Evolutionary conservation across 1,139 yeast genomes (phyloP).

Genomic region (Blastobotrys indianensis): DNA sequence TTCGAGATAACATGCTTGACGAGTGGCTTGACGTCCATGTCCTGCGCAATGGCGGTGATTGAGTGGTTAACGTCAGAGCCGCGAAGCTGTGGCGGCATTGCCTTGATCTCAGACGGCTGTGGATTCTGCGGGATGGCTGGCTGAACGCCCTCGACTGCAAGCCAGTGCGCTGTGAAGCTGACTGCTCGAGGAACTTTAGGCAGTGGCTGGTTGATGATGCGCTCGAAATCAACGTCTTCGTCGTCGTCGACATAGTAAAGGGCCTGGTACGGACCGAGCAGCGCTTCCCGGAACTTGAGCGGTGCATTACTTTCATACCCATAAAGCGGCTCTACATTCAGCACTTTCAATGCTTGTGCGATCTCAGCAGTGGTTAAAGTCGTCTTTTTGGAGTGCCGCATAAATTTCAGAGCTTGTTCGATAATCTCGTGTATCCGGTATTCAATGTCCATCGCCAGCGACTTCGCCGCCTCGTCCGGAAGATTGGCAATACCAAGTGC

Average conservation of each 20-base stretch:
- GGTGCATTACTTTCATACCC: slow-evolving; percentile 47
- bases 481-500: slow-evolving; percentile 70
- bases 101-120: slow-evolving; percentile 47
- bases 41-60: slow-evolving; percentile 37
- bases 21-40: slow-evolving; percentile 79
- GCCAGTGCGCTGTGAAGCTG: slow-evolving; percentile 95
- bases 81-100: slow-evolving; percentile 40
- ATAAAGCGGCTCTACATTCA: slow-evolving; percentile 68
- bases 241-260: slow-evolving; percentile 86
- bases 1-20: slow-evolving; percentile 96
- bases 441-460: slow-evolving; percentile 97
- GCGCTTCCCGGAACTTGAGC: slow-evolving; percentile 68
- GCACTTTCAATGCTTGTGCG: slow-evolving; percentile 69
- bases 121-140: slow-evolving; percentile 98
- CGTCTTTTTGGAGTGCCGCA: slow-evolving; percentile 88
- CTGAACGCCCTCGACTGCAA: slow-evolving; percentile 97
- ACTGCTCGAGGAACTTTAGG: slow-evolving; percentile 94
- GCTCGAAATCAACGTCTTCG: slow-evolving; percentile 89
- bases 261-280: slow-evolving; percentile 91
- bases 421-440: slow-evolving; percentile 91
- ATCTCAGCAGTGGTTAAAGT: slow-evolving; percentile 78
- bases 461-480: slow-evolving; percentile 89
- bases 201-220: slow-evolving; percentile 84
- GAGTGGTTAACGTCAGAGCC: slow-evolving; percentile 35
- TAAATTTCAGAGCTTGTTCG: slow-evolving; percentile 92